Evolutionary conservation across 75 land plant genomes (phyloP).

Genomic region (Ceratopteris richardii): DNA sequence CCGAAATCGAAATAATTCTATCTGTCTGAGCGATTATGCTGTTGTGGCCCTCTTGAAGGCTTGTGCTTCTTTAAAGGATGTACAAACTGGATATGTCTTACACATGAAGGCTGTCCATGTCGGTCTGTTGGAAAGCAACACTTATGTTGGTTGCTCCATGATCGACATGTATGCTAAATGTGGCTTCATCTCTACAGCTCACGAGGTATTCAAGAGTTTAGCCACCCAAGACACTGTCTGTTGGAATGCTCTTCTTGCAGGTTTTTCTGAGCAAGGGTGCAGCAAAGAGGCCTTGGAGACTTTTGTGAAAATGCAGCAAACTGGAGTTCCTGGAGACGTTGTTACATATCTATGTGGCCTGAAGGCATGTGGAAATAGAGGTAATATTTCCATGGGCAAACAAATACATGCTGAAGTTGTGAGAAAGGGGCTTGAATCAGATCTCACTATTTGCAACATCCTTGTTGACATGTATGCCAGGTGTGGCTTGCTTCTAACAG

Average conservation of each 20-base stretch:
- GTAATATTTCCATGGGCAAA: conserved; percentile 16
- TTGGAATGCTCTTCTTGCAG: conserved; percentile 40
- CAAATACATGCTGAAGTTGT: conserved; percentile 16
- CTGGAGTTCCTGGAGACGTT: conserved; percentile 8
- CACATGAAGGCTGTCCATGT: neutral
- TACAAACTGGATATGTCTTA: neutral
- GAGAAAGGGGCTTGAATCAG: conserved; percentile 5
- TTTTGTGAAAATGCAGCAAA: conserved; percentile 19
- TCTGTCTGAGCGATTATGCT: no score
- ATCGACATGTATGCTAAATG: neutral
- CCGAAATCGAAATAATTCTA: no score
- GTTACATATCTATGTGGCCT: conserved; percentile 31
- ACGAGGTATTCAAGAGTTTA: neutral
- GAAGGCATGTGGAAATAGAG: conserved; percentile 30
- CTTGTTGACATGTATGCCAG: conserved; percentile 26
- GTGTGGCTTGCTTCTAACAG: conserved; percentile 13
- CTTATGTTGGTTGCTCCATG: neutral
- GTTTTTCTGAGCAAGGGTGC: conserved; percentile 25
- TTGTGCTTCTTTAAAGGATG: neutral
- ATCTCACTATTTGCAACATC: conserved; percentile 7
- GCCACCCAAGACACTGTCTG: neutral
- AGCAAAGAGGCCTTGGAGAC: conserved; percentile 19
- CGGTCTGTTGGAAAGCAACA: neutral
- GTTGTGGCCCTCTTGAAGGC: neutral
- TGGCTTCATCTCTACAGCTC: neutral